Evolutionary conservation across 2,329 filamentous ascomycete genomes (phyloP).

Genomic region (Diaporthe batatas): DNA sequence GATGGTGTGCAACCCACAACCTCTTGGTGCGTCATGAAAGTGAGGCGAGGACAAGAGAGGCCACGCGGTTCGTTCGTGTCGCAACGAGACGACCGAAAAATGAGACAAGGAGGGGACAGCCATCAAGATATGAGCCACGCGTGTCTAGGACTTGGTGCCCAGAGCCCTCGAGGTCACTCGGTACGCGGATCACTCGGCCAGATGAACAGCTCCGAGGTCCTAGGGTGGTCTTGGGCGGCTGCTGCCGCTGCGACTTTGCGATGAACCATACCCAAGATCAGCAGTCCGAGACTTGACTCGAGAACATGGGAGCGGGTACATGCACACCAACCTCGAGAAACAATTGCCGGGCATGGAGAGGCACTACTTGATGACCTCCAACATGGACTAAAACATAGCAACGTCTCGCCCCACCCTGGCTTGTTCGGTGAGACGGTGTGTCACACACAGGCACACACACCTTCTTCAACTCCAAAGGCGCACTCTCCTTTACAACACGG

Average conservation of each 20-base stretch:
- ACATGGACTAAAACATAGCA: constrained; percentile 12
- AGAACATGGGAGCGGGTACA: neutral
- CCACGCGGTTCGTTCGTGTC: constrained; percentile 29
- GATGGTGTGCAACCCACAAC: constrained; percentile 22
- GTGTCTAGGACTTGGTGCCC: constrained; percentile 13
- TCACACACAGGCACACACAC: constrained; percentile 13
- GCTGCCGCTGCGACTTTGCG: constrained; percentile 23
- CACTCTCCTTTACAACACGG: neutral
- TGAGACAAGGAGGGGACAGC: constrained; percentile 20
- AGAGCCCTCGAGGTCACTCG: constrained; percentile 22
- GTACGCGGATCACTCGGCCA: constrained; percentile 7
- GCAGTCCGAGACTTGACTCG: constrained; percentile 18
- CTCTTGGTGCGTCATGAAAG: constrained; percentile 15
- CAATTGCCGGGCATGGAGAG: constrained; percentile 4
- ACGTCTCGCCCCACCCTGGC: constrained; percentile 29
- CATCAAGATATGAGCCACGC: constrained; percentile 14
- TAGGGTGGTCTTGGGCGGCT: neutral
- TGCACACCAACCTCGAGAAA: constrained; percentile 2
- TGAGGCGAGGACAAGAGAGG: constrained; percentile 35
- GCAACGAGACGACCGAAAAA: constrained; percentile 1
- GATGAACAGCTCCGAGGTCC: constrained; percentile 20
- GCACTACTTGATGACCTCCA: neutral
- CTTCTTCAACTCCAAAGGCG: neutral
- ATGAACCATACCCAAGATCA: constrained; percentile 18
- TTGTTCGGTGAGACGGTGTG: constrained; percentile 20